A percentile compares a stretch with the other conserved stretches of the same genome.
Conservation (phyloP, 352 stramenopile species). For the Globisporangium apiculatum region DNA sequence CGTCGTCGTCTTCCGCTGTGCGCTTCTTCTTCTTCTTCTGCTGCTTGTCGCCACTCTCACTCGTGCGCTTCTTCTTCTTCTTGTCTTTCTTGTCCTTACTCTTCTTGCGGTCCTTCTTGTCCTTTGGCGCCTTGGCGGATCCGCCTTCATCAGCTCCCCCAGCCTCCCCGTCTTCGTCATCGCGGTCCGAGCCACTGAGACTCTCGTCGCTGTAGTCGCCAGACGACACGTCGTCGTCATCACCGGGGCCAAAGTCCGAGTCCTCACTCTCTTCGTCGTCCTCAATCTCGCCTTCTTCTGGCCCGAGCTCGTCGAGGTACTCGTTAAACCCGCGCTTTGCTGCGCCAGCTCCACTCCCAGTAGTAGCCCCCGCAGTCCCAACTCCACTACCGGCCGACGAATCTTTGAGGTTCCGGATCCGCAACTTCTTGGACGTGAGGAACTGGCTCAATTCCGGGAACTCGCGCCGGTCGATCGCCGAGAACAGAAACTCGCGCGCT, state of each 20-base stretch:
- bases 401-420: slow-evolving; percentile 91
- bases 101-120: slow-evolving; percentile 45
- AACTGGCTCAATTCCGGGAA: slow-evolving; percentile 94
- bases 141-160: slow-evolving; percentile 56
- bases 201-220: slow-evolving; percentile 85
- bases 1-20: slow-evolving; percentile 5
- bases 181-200: slow-evolving; percentile 70
- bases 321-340: slow-evolving; percentile 81
- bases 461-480: slow-evolving; percentile 93
- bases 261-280: slow-evolving; percentile 87
- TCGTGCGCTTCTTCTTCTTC: slow-evolving; percentile 20
- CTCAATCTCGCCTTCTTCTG: slow-evolving; percentile 86
- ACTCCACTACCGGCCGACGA: slow-evolving; percentile 28
- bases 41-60: slow-evolving; percentile 19
- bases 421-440: slow-evolving; percentile 92
- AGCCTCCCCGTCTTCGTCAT: slow-evolving; percentile 53
- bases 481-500: slow-evolving; percentile 91
- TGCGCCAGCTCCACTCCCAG: background rate
- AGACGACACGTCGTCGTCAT: slow-evolving; percentile 43
- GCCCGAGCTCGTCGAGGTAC: slow-evolving; percentile 66
- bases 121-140: slow-evolving; percentile 17
- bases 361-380: no score
- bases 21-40: slow-evolving; percentile 10
- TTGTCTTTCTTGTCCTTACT: slow-evolving; percentile 50
- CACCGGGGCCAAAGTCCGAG: slow-evolving; percentile 89